Percentiles rank a stretch among this genome's conserved stretches.
Conservation (phyloP, 2,329 filamentous ascomycete species). For the Colletotrichum eremochloae region DNA sequence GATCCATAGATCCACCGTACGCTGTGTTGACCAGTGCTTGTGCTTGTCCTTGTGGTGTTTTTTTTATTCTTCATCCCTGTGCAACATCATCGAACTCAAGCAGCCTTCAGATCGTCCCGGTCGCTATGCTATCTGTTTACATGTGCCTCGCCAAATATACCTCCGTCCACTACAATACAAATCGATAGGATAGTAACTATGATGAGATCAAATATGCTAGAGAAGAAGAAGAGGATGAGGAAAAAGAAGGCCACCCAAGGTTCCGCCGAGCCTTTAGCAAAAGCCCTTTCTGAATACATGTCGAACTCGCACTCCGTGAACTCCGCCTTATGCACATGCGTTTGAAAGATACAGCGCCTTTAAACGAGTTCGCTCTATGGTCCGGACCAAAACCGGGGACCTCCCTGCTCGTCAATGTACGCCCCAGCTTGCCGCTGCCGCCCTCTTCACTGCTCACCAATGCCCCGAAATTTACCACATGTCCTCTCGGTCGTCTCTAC, state of each 20-base stretch:
- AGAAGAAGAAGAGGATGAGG: background rate
- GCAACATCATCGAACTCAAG: constrained; percentile 27
- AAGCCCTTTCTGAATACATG: constrained; percentile 28
- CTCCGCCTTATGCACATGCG: constrained; percentile 40
- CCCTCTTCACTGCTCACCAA: background rate
- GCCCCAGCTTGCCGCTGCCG: constrained; percentile 11
- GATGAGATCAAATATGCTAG: constrained; percentile 13
- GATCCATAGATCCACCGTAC: constrained; percentile 23
- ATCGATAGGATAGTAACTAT: constrained; percentile 17
- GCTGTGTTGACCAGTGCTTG: constrained; percentile 1
- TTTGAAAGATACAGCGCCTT: constrained; percentile 36
- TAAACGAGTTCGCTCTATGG: background rate
- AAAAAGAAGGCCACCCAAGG: constrained; percentile 7
- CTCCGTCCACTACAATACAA: constrained; percentile 22
- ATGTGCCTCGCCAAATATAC: constrained; percentile 32
- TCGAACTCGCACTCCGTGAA: constrained; percentile 36
- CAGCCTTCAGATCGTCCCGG: constrained; percentile 34
- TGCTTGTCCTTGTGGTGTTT: background rate
- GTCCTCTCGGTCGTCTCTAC: constrained; percentile 53
- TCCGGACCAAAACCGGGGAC: constrained; percentile 3
- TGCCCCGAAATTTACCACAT: constrained; percentile 57
- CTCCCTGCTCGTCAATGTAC: constrained; percentile 10
- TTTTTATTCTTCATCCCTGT: constrained; percentile 20
- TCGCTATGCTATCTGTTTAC: constrained; percentile 41
- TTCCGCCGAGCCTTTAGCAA: constrained; percentile 9